Conservation (phyloP, 2,329 filamentous ascomycete genomes). For the Penicillium sp. region DNA sequence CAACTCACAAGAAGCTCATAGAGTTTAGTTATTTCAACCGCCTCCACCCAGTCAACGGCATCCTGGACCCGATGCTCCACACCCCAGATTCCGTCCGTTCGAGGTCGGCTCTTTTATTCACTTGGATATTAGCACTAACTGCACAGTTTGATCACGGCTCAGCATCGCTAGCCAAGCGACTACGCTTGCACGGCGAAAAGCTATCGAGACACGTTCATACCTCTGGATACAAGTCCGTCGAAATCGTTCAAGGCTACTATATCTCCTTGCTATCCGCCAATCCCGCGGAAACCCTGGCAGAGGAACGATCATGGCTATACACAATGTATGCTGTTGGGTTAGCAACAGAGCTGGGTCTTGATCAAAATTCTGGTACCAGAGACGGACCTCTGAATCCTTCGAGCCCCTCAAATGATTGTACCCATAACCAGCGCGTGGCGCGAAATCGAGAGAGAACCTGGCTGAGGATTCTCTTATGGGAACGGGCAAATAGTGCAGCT, state of each 20-base stretch:
- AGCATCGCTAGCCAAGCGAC: constrained; percentile 23
- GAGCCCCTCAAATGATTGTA: not conserved
- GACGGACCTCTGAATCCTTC: not conserved
- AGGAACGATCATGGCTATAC: constrained; percentile 34
- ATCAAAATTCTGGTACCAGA: constrained; percentile 14
- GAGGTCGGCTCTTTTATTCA: constrained; percentile 31
- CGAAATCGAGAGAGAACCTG: constrained; percentile 35
- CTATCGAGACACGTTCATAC: constrained; percentile 32
- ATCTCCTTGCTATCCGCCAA: constrained; percentile 32
- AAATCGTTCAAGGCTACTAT: constrained; percentile 36
- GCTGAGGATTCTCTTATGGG: constrained; percentile 35
- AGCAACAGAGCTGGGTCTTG: constrained; percentile 29
- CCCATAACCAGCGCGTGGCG: constrained; percentile 15
- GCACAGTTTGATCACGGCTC: constrained; percentile 30
- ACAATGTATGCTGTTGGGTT: constrained; percentile 33
- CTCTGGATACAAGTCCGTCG: constrained; percentile 31
- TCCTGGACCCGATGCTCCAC: constrained; percentile 33
- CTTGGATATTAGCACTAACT: constrained; percentile 34
- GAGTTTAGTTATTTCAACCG: constrained; percentile 28
- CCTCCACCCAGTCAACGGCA: constrained; percentile 32
- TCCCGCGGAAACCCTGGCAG: constrained; percentile 26
- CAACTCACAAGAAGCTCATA: not conserved
- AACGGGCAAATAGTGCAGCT: constrained; percentile 33
- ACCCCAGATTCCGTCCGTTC: constrained; percentile 29
- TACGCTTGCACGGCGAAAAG: constrained; percentile 32